Base-by-base conservation (phyloP, 176 grass and related monocot species). In the Aegilops speltoides region DNA sequence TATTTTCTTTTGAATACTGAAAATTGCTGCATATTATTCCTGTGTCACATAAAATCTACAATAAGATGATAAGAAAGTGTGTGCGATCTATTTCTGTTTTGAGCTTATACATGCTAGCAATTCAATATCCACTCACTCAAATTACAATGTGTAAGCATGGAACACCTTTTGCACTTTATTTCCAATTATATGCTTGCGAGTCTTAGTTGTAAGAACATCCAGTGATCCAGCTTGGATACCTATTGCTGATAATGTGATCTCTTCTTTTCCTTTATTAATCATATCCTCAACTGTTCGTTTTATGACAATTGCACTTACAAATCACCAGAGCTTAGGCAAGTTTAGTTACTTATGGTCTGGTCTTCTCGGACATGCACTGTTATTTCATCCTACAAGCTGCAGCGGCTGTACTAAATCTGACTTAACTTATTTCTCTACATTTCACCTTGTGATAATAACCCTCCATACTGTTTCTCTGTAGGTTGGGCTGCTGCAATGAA, bases 401-500 rank as follows among this genome's bases (percentile, higher is more conserved):
- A 83, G 6, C 19, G 43, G 22, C 6, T 78, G 15, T 37, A 32
- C 38, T 77, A 40, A 23, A 57, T 56, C 15, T 10, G 29, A 60
- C 19, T 60, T 46, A 62, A 34, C 80, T 68, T 87, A 77, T 77
- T 69, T 31, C 3, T 7, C 25, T 48, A 48, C 5, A 37, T 41
- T 78, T 69, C 34, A 33, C 61, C 63, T 68, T 7, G 12, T 81
- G 77, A n/a, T 79, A 14, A 70, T 73, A 74, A 89, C 20, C 13
- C 31, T 70, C 65, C 11, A 36, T 28, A 16, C 20, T 82, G 24
- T 68, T 20, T 26, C 14, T 68, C 16, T 83, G 57, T 86, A 89
- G 90, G 90, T 79, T 92, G 90, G 90, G 69, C 79, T 83, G 79
- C 79, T 68, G 83, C 79, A 73, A 89, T 92, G 83, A 82, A 86